Base-by-base conservation (phyloP, 2,329 filamentous ascomycete species). In the Hymenoscyphus albidus region DNA sequence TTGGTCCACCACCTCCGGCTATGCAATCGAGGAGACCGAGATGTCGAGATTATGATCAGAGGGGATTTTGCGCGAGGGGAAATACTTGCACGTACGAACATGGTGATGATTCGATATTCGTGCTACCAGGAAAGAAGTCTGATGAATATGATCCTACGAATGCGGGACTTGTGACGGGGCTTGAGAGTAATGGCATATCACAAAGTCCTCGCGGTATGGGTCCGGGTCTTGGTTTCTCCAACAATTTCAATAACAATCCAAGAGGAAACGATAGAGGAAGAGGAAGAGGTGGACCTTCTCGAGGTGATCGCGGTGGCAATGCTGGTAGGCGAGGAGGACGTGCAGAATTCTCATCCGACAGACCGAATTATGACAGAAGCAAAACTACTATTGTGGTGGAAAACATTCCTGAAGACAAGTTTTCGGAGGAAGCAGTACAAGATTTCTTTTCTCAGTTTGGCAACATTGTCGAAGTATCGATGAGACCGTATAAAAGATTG, bases 381-480 rank as follows among this genome's bases (percentile, higher is more conserved):
- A 88, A 87, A 70, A 88, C 85, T 7, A 86, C 86, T 0, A 83
- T 95, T 22, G 90, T 93, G 2, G 83, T 95, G 2, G 90, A 93
- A 73, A 87, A 88, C 64, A 94, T 95, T 5, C 91, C 91, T 0
- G 84, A 88, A 66, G 88, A 91, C 22, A 82, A 86, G 63, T 88
- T 91, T 63, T 81, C 78, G 55, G 90, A 93, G 70, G 81, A 86
- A 0, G 77, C 82, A 12, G 83, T 95, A 13, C 84, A 84, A 12
- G 78, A 76, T 0, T 94, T 91, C 77, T 95, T 95, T 71, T 79
- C 82, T 0, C 82, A 89, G 68, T 94, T 93, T 74, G 91, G 91
- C 22, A 80, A 77, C 18, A 85, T 94, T 54, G 70, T 80, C 13
- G 82, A 88, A 9, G 77, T 94, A 2, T 82, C 83, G 0, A 82